These are phyloP conservation scores for Coemansia erecta DNA, from an alignment of 192 early-diverging fungal species.

Conservation along the genomic window DNA sequence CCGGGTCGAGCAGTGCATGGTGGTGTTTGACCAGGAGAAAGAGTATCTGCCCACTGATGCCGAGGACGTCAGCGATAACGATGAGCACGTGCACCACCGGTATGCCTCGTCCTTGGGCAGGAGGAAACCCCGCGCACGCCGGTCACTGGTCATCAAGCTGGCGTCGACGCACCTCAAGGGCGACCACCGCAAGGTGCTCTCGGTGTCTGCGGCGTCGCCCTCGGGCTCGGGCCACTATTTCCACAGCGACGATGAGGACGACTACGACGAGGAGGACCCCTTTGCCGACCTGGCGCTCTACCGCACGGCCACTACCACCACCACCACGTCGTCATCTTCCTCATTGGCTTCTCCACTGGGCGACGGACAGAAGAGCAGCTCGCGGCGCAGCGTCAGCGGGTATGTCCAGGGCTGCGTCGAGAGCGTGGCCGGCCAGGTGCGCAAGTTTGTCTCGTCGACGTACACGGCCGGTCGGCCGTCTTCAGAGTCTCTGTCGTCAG, in stretches of 20 bases:
- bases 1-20: slow-evolving; percentile 56
- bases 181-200: slow-evolving; percentile 38
- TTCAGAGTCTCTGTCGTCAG: too few relatives aligned
- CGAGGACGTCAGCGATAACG: slow-evolving; percentile 29
- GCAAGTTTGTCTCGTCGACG: slow-evolving; percentile 28
- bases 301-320: not conserved
- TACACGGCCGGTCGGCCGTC: not conserved
- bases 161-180: slow-evolving; percentile 48
- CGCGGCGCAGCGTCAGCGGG: slow-evolving; percentile 23
- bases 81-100: slow-evolving; percentile 3
- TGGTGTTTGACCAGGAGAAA: slow-evolving; percentile 51
- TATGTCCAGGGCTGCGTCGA: slow-evolving; percentile 47
- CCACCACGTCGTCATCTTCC: too few relatives aligned
- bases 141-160: slow-evolving; percentile 49
- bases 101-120: not conserved
- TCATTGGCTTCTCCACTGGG: too few relatives aligned
- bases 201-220: slow-evolving; percentile 12
- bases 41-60: slow-evolving; percentile 50
- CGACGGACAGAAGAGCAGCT: not conserved
- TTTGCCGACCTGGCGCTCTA: slow-evolving; percentile 22
- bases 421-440: slow-evolving; percentile 51
- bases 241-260: slow-evolving; percentile 20
- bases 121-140: slow-evolving; percentile 18
- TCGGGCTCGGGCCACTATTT: slow-evolving; percentile 5
- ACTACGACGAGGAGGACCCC: slow-evolving; percentile 26